Evolutionary conservation across 805 yeast species (phyloP), one percentile per base, ranked within the genome.

Genomic region (Candida boidinii): DNA sequence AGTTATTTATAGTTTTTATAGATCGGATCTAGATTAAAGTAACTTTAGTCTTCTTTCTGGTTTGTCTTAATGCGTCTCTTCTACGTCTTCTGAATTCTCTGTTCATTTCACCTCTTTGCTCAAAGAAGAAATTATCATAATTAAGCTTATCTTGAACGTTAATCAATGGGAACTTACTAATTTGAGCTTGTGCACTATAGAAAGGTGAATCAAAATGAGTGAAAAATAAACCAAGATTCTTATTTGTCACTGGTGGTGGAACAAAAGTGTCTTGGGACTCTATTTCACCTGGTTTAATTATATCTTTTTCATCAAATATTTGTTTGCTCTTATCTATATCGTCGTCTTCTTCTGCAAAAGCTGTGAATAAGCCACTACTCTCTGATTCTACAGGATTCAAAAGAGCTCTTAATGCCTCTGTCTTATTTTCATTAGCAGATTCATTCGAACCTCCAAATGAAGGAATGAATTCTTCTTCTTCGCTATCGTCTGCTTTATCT

Each of bases 161-260:
- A 9, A 52, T 46, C 21, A 64, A 54, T 7, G 70, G 64, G 23
- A 81, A 44, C 46, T 76, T 79, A 37, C 70, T 72, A 30, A 86
- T 53, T 52, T 83, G 95, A 0, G 95, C 68, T 57, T 88, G 97
- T 0, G 96, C 79, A 31, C 72, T 73, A 41, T 90, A 62, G 58
- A 85, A 90, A 1, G 96, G 96, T 1, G 96, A 88, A 14, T 81
- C 81, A 10, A 66, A 60, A 52, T 90, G 96, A 2, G 79, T 61
- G 69, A 94, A 90, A 54, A 90, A 88, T 23, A 87, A 60, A 7
- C 85, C 76, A 29, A 58, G 48, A 25, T 56, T 56, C 42, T 51
- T 64, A 36, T 46, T 54, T 27, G 17, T 16, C 7, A 7, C 10
- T 49, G 49, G 29, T 23, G 11, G 13, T 8, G 13, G 18, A 8